Base-by-base conservation (phyloP, 2,329 filamentous ascomycete genomes). In the Cordyceps militaris region DNA sequence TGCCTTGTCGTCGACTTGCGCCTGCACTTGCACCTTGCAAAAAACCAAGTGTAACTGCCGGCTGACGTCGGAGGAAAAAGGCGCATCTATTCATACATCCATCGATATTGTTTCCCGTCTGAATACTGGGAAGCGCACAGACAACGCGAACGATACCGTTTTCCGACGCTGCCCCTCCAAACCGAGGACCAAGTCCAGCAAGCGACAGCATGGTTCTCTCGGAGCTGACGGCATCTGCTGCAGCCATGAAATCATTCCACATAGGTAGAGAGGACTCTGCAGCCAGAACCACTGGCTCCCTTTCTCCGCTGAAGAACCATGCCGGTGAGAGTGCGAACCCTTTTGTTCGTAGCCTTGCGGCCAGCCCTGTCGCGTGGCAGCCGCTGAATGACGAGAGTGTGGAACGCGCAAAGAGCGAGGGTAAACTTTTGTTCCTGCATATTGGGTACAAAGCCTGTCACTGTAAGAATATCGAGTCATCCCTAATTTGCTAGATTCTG, bases 381-480 rank as follows among this genome's bases (percentile, higher is more conserved):
- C 78, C 90, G 60, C 89, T 96, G 79, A 87, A 87, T 63, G 79
- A 87, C 23, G 86, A 91, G 66, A 84, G 90, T 16, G 78, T 97
- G 56, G 81, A 82, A 62, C 79, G 91, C 49, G 93, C 94, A 16
- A 88, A 84, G 70, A 83, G 79, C 64, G 84, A 92, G 64, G 95
- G 97, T 71, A 89, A 91, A 67, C 79, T 96, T 59, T 86, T 99
- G 60, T 97, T 97, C 69, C 78, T 97, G 61, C 95, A 93, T 70
- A 92, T 97, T 67, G 94, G 94, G 50, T 99, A 96, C 76, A 88
- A 88, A 21, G 91, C 94, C 43, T 97, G 94, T 70, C 93, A 97
- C 75, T 96, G 94, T 94, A 75, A 69, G 87, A 77, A 42, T 34
- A 53, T 71, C 3, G 9, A 14, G 14, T 42, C 38, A n/a, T 42